phyloP scores from a whole-genome alignment of 768 basidiomycete genomes.

The Crucibulum laeve region DNA sequence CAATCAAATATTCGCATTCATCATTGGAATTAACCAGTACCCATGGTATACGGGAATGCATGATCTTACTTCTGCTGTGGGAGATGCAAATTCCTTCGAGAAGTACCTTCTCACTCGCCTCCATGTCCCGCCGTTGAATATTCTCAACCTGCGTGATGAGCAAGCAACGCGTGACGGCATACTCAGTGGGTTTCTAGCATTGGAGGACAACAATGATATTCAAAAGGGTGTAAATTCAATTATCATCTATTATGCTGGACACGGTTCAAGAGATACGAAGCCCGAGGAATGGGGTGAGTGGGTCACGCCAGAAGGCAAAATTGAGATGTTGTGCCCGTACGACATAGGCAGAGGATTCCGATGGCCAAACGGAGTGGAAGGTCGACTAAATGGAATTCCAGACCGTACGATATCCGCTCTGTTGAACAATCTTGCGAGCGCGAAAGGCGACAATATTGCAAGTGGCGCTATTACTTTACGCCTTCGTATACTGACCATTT shows the following conservation, averaged over 20 bases:
- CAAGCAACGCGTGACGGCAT: not conserved
- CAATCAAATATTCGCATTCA: slow-evolving; percentile 5
- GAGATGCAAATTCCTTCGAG: slow-evolving; percentile 6
- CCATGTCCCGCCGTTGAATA: not conserved
- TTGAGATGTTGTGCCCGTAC: slow-evolving; percentile 8
- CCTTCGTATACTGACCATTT: not conserved
- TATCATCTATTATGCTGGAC: slow-evolving; percentile 10
- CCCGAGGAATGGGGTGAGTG: not conserved
- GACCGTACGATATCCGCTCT: slow-evolving; percentile 2
- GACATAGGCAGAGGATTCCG: not conserved
- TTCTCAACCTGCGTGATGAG: not conserved
- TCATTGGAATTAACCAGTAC: slow-evolving; percentile 11
- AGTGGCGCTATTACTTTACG: not conserved
- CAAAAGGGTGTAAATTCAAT: slow-evolving; percentile 4
- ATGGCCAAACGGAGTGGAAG: not conserved
- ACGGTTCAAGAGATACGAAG: not conserved
- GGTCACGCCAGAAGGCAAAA: not conserved
- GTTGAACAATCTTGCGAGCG: not conserved
- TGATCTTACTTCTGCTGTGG: not conserved
- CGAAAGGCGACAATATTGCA: slow-evolving; percentile 9
- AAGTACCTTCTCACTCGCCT: not conserved
- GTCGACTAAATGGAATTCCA: slow-evolving; percentile 4
- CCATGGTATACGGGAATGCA: no score
- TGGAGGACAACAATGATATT: slow-evolving; percentile 1
- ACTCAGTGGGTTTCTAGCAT: not conserved